Conservation (phyloP, 148 eudicot genomes). For the Heliosperma pusillum region DNA sequence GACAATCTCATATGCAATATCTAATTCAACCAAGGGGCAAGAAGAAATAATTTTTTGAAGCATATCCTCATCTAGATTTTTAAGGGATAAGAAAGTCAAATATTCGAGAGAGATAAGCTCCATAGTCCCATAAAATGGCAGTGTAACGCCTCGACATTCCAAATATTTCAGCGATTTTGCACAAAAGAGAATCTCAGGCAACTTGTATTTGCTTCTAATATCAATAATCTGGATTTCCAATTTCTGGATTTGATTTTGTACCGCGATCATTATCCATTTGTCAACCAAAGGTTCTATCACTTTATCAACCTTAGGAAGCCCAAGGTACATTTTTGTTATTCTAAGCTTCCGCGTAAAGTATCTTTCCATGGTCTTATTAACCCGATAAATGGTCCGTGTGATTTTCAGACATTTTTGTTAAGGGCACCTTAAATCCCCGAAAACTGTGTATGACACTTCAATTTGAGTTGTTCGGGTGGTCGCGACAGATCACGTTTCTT, state of each 20-base stretch:
- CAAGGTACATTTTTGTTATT: neutral
- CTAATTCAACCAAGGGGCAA: constrained; percentile 1
- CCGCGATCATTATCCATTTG: neutral
- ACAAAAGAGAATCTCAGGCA: neutral
- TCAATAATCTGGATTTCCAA: neutral
- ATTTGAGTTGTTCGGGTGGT: too few relatives aligned
- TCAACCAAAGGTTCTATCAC: neutral
- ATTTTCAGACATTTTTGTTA: too few relatives aligned
- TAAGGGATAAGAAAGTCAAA: neutral
- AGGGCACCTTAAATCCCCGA: too few relatives aligned
- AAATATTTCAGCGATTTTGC: constrained; percentile 4
- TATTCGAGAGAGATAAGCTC: neutral
- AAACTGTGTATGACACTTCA: too few relatives aligned
- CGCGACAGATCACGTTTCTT: too few relatives aligned
- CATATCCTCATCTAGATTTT: neutral
- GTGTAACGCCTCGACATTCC: neutral
- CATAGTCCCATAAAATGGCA: constrained; percentile 1
- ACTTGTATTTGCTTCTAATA: neutral
- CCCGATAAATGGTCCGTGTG: too few relatives aligned
- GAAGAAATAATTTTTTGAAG: neutral
- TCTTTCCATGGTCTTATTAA: constrained; percentile 4
- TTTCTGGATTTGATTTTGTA: constrained; percentile 6
- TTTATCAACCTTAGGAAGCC: neutral
- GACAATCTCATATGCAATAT: neutral
- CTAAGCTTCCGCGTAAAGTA: neutral